Percentiles rank a stretch among this genome's conserved stretches.
Conservation (phyloP, 306 rosid genomes). For the Acacia acuminata region DNA sequence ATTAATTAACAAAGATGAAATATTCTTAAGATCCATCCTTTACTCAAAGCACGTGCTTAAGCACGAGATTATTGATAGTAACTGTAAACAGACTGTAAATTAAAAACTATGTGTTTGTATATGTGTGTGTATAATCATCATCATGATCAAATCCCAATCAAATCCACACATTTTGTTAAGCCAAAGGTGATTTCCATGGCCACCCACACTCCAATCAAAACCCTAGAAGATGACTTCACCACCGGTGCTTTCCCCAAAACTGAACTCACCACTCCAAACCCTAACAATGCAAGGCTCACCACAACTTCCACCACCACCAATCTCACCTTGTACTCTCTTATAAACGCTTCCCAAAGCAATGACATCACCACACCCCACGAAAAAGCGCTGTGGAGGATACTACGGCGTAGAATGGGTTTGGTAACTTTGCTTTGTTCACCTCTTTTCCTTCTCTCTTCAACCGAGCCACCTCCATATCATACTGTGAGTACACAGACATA, state of each 20-base stretch:
- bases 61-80: too few species aligned
- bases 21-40: too few species aligned
- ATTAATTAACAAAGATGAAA: too few species aligned
- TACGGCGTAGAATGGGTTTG: conserved; percentile 36
- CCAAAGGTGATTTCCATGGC: conserved; percentile 50
- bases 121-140: too few species aligned
- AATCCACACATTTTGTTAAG: conserved; percentile 27
- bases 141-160: too few species aligned
- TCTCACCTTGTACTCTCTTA: conserved; percentile 40
- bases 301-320: conserved; percentile 38
- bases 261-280: conserved; percentile 39
- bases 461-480: conserved; percentile 41
- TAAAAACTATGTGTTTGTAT: too few species aligned
- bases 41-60: too few species aligned
- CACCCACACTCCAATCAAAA: conserved; percentile 44
- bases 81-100: too few species aligned
- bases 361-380: conserved; percentile 36
- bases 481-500: conserved; percentile 46
- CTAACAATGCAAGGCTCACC: conserved; percentile 42
- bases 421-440: conserved; percentile 18
- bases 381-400: conserved; percentile 34
- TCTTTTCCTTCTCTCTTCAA: conserved; percentile 25
- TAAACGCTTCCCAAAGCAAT: conserved; percentile 36
- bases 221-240: conserved; percentile 39
- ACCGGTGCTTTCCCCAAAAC: conserved; percentile 40